Base-by-base conservation (phyloP, 2,329 filamentous ascomycete genomes). In the Alternaria rosae region DNA sequence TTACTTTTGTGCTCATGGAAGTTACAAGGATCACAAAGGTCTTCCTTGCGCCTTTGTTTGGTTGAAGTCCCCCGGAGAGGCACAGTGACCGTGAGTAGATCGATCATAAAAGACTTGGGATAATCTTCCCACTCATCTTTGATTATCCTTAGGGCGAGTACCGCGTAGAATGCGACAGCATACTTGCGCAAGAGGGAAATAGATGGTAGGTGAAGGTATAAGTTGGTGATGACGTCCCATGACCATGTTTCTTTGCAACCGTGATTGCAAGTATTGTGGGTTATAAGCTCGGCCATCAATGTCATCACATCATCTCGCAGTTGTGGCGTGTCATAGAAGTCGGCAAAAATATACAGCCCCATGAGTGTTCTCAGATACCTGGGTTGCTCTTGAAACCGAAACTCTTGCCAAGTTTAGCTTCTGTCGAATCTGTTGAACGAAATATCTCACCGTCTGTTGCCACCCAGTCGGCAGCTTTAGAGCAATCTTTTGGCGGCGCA, bases 381-480 rank as follows among this genome's bases (percentile, higher is more conserved):
- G 2, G 0, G 42, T 23, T 13, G 1, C 5, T 3, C 38, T 1
- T 13, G 10, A 0, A 42, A 42, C 1, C 11, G 3, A 2, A 42
- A 42, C 3, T 42, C 38, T 42, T 42, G 0, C n/a, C 3, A 17
- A 2, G 1, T 42, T 42, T 7, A 42, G 38, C 38, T 12, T 21
- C 38, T n/a, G 2, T 20, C 2, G n/a, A 4, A 41, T 41, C 38
- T 41, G 17, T 0, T 20, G 8, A 4, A 41, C 1, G 4, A 17
- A 2, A 0, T 0, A 41, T 43, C 41, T 43, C 20, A 21, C 41
- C 41, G 20, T 43, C 41, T 43, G 1, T 43, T 43, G 6, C 1
- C 21, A 43, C 17, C 41, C 41, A 43, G 0, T 43, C 41, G 0
- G 41, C 41, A 2, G 41, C 1, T 42, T 42, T 42, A 1, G 17